Base-by-base conservation (phyloP, 371 early-diverging fungal species). In the Mortierella sp. region DNA sequence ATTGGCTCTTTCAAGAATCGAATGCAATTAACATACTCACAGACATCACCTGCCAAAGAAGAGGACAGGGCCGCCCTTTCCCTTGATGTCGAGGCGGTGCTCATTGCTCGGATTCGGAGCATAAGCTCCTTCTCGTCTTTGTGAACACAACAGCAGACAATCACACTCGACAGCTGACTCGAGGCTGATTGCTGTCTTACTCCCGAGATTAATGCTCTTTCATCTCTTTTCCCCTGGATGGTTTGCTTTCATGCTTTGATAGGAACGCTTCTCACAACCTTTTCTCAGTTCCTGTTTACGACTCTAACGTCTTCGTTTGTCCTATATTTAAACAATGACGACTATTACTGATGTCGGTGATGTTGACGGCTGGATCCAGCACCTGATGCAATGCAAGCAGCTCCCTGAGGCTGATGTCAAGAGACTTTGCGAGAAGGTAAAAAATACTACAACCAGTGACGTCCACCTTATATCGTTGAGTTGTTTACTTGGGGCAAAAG, bases 331-430 rank as follows among this genome's bases (percentile, higher is more conserved):
- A 60, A 60, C 26, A 60, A 60, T 60, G 63, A 60, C 63, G 16
- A 60, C 63, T 16, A 3, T 85, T 24, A 81, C 85, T 5, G 89
- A 89, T 82, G 88, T 89, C 74, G 84, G 84, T 54, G 88, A 89
- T 60, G 89, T 89, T 55, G 89, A 89, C 71, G 89, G 88, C 48
- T 89, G 89, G 89, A 90, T 90, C 72, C 89, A 88, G 80, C 85
- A 85, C 70, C 72, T 90, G 72, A 86, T 82, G 83, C 88, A 93
- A 72, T 96, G 97, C 93, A 95, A 96, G 90, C 95, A 95, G 88
- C 91, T 97, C 72, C 88, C 94, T 58, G 97, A 97, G 91, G 87
- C 90, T 48, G 96, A 96, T 81, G 96, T 97, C 72, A 96, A 96
- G 89, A 91, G 91, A 83, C 92, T 97, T 38, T 97, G 97, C 84